These are phyloP conservation scores for Ceratobasidium sp. DNA, from an alignment of 1,284 basidiomycete genomes.

Conservation along the genomic window DNA sequence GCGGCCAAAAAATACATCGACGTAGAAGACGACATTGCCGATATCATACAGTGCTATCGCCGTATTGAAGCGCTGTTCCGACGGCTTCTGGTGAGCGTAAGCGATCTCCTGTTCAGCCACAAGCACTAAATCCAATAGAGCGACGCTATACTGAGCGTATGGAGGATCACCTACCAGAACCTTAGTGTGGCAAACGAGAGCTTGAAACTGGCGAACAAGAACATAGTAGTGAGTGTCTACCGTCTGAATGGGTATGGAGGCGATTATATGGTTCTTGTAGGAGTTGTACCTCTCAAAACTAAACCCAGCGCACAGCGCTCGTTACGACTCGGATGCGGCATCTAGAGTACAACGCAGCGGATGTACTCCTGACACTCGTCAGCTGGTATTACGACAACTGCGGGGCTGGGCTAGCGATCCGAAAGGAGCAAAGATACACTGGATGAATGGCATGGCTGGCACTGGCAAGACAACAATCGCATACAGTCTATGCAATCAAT, in stretches of 20 bases:
- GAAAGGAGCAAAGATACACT: constrained; percentile 43
- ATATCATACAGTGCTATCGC: background rate
- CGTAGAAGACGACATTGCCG: background rate
- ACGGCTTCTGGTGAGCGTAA: background rate
- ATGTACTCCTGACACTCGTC: constrained; percentile 44
- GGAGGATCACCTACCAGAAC: background rate
- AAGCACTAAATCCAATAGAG: background rate
- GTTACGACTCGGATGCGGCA: background rate
- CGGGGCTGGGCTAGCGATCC: constrained; percentile 42
- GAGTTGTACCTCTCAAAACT: background rate
- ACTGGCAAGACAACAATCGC: constrained; percentile 49
- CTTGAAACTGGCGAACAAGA: no score
- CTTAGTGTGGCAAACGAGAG: background rate
- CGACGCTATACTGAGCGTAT: background rate
- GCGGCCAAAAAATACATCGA: background rate
- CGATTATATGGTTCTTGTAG: background rate
- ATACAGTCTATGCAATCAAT: constrained; percentile 45
- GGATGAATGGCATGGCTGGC: constrained; percentile 49
- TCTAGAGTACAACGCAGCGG: background rate
- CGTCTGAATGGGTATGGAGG: no score
- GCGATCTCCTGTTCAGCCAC: no score
- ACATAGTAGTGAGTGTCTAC: no score
- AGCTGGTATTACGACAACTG: constrained; percentile 42
- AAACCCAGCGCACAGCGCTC: background rate
- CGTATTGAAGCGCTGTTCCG: background rate